Evolutionary conservation across 495 filamentous ascomycete genomes (phyloP).

Genomic region (Xylaria palmicola): DNA sequence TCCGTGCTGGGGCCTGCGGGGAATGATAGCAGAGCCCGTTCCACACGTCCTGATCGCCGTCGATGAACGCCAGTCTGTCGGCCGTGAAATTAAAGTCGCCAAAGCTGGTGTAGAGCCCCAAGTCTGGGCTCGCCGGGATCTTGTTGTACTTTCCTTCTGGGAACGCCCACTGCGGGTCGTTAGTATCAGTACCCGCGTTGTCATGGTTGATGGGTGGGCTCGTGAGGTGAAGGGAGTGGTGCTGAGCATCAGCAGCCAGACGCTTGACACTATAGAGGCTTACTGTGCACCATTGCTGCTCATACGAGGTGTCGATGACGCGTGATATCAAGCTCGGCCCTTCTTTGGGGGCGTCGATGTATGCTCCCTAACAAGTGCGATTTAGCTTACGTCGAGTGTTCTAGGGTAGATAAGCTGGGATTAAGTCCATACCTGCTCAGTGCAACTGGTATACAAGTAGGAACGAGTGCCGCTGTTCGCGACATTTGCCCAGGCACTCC

Average conservation of each 20-base stretch:
- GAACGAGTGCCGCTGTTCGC: constrained; percentile 37
- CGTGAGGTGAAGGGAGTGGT: neutral
- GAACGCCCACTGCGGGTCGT: constrained; percentile 39
- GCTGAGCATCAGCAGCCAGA: no score
- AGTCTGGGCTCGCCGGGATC: constrained; percentile 41
- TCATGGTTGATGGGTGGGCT: neutral
- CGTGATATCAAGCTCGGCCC: constrained; percentile 43
- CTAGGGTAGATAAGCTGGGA: neutral
- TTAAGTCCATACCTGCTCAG: constrained; percentile 34
- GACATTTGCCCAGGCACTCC: constrained; percentile 37
- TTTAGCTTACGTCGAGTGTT: neutral
- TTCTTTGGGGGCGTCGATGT: constrained; percentile 43
- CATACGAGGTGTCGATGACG: constrained; percentile 46
- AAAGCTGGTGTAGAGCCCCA: constrained; percentile 39
- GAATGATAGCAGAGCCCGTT: constrained; percentile 49
- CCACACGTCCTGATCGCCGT: constrained; percentile 49
- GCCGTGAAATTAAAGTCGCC: constrained; percentile 44
- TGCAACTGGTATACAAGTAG: constrained; percentile 49
- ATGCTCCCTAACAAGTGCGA: constrained; percentile 31
- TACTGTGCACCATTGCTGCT: constrained; percentile 49
- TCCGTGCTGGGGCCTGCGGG: constrained; percentile 31
- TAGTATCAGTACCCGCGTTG: neutral
- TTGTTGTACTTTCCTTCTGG: constrained; percentile 41
- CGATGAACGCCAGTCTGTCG: constrained; percentile 49
- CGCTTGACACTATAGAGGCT: neutral